phyloP scores from a whole-genome alignment of 345 rosid species.

The Rhizophora apiculata region DNA sequence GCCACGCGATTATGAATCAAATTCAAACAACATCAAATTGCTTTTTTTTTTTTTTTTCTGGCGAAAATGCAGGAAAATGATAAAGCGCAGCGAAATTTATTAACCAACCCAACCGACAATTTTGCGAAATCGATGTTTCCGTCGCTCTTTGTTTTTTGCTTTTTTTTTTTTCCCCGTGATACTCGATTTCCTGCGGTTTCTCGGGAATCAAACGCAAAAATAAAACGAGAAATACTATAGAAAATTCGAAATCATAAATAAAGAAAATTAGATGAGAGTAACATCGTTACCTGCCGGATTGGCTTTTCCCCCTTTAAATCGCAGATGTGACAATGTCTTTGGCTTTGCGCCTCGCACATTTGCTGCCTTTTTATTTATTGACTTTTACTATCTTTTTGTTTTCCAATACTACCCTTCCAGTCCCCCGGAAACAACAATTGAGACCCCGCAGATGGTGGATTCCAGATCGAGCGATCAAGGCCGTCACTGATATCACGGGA shows the following conservation, averaged over 20 bases:
- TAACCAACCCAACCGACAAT: no score
- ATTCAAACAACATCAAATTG: no score
- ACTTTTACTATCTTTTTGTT: not conserved
- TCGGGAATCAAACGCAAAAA: not conserved
- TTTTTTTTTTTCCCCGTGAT: not conserved
- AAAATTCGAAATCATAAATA: not conserved
- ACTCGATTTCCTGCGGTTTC: not conserved
- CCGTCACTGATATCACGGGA: no score
- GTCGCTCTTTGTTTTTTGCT: not conserved
- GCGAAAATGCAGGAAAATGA: no score
- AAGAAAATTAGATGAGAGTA: not conserved
- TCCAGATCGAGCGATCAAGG: no score
- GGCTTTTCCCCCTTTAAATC: not conserved
- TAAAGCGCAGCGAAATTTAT: no score
- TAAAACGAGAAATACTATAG: not conserved
- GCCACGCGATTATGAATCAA: no score
- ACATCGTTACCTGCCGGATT: not conserved
- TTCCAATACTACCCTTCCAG: constrained; percentile 9
- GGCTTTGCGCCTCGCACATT: not conserved
- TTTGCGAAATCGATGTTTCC: no score
- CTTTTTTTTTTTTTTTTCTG: no score
- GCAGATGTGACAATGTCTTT: not conserved
- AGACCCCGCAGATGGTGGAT: no score
- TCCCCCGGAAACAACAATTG: no score
- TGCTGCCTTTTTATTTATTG: not conserved